Evolutionary conservation across 345 rosid genomes (phyloP), one percentile per base, ranked within the genome.

Genomic region (Heritiera fomes): DNA sequence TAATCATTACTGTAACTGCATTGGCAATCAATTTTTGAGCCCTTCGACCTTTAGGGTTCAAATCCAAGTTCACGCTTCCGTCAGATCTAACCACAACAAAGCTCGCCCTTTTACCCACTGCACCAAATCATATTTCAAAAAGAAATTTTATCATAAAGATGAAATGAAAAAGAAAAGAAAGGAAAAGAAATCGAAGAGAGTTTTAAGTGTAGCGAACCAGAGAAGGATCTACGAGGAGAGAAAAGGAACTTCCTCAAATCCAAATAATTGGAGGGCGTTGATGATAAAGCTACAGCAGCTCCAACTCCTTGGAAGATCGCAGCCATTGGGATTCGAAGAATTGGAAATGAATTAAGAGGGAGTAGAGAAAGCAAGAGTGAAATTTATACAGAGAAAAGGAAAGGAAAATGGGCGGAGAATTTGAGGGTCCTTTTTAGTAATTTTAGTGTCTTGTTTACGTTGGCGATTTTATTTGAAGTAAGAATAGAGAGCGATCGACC

Each of bases 1-100:
- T 67, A 82, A 2, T 4, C 71, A 61, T 85, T 78, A 92, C 98
- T 69, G 92, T 94, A 83, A 94, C 92, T 72, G 97, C 97, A 85
- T 90, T 91, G 60, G 94, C 45, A 75, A 86, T 86, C 86, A 87
- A 80, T 43, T 80, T 85, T 41, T 89, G 85, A 59, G 85, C 77
- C 79, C 86, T 84, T 76, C 75, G 84, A 85, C 59, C 76, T 43
- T 73, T 88, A 6, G 83, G 64, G 14, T 70, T 78, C 66, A 89
- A 87, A 79, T 78, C 84, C 45, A 82, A 58, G 45, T 75, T 86
- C 71, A 85, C 28, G 67, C 75, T 86, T 73, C 83, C 87, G 38
- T 90, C 91, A 86, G 95, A 93, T 93, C 94, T 84, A 60, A 88
- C 89, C 43, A 88, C 89, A 43, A 87, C 46, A 71, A 75, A 80